Base-by-base conservation (phyloP, 192 early-diverging fungal genomes). In the Umbelopsis ramanniana region DNA sequence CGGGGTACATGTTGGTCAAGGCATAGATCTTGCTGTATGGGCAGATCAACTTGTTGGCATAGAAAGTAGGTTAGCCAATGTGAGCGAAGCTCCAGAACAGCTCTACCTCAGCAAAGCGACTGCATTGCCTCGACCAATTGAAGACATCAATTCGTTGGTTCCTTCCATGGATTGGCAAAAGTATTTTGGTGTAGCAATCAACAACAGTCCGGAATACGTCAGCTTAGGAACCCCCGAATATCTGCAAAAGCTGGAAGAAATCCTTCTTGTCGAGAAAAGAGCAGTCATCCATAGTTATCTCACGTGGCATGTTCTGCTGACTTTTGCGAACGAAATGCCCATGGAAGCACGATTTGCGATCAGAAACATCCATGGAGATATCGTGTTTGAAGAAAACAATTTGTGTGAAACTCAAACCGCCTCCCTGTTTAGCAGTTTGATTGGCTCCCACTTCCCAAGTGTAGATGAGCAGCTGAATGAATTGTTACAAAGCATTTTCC, bases 11-110 rank as follows among this genome's bases (percentile, higher is more conserved):
- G 4, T 37, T 10, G 29, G 15, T 6, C 12, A 35, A n/a, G 19
- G 33, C 4, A 26, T n/a, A 14, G 26, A 26, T 17, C 10, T 63
- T 11, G 12, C 37, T 17, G 29, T 35, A 10, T 63, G 11, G 26
- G 57, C 33, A 17, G 57, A 37, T n/a, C 57, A 63, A 63, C 11
- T 63, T 19, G 57, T 37, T 37, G 29, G 7, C 8, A 29, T n/a
- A 3, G 57, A 63, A 63, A 63, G 9, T 19, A 35, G 17, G 26
- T 14, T 63, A 1, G 57, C 57, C 10, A 63, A n/a, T 19, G 37
- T 63, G 1, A 63, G 33, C 57, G 33, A 63, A 63, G 11, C 57
- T 14, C 35, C 57, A 38, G 57, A 63, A 9, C 29, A 63, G 33
- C 14, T 63, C 2, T 63, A 63, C 26, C 0, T n/a, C 17, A 26